phyloP scores from a whole-genome alignment of 2,329 filamentous ascomycete genomes.

The Calonectria honghensis region DNA sequence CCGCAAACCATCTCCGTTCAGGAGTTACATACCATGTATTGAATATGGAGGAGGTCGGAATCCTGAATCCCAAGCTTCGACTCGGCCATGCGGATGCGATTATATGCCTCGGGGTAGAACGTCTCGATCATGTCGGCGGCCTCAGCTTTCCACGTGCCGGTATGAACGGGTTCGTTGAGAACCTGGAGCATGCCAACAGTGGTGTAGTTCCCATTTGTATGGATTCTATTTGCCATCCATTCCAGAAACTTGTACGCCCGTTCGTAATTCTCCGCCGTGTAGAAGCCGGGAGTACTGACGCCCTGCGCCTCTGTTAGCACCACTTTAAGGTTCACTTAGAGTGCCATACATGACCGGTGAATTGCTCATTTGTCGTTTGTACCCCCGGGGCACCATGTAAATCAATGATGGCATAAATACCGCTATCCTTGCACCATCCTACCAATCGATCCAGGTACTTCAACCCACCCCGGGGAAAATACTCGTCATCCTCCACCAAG shows the following conservation, averaged over 20 bases:
- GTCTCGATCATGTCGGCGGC: constrained; percentile 53
- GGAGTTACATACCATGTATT: constrained; percentile 61
- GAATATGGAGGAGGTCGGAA: constrained; percentile 71
- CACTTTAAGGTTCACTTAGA: accelerated
- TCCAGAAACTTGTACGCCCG: constrained; percentile 72
- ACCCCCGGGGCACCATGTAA: constrained; percentile 52
- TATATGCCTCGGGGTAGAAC: constrained; percentile 53
- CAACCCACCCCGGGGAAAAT: constrained; percentile 51
- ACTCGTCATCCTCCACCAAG: constrained; percentile 47
- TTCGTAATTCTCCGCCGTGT: constrained; percentile 72
- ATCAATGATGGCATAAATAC: constrained; percentile 53
- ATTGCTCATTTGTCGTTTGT: constrained; percentile 51
- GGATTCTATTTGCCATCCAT: constrained; percentile 73
- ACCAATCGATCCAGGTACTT: constrained; percentile 53
- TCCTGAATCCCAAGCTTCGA: constrained; percentile 62
- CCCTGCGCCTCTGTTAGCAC: constrained; percentile 28
- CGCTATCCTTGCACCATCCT: constrained; percentile 51
- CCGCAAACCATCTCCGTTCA: accelerated
- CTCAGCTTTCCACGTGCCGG: constrained; percentile 52
- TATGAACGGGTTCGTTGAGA: constrained; percentile 73
- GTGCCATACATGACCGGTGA: constrained; percentile 53
- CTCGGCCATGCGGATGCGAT: constrained; percentile 68
- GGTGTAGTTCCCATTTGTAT: constrained; percentile 68
- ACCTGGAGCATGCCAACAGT: constrained; percentile 77
- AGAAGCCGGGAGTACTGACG: constrained; percentile 68